These are phyloP conservation scores for Plenodomus tracheiphilus DNA, from an alignment of 2,329 filamentous ascomycete species.

Conservation along the genomic window DNA sequence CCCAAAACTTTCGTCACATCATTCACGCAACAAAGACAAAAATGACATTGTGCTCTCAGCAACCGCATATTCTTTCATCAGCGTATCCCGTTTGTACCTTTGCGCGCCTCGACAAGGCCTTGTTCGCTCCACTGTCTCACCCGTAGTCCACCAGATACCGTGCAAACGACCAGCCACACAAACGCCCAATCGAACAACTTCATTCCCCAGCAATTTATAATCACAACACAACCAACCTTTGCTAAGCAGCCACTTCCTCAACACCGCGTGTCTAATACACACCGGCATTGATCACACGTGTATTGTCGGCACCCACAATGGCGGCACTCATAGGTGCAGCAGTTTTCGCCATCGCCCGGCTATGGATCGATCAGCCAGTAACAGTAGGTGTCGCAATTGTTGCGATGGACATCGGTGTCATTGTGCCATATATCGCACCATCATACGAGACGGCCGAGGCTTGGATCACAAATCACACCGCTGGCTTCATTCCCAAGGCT, in stretches of 20 bases:
- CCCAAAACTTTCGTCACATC: no score
- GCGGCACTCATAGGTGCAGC: not conserved
- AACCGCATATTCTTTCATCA: not conserved
- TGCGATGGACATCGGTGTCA: not conserved
- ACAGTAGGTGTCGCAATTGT: not conserved
- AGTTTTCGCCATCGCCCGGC: not conserved
- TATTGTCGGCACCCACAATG: not conserved
- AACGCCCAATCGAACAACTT: no score
- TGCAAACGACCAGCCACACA: not conserved
- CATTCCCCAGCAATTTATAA: no score
- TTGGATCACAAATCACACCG: not conserved
- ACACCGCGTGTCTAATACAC: not conserved
- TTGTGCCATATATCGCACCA: not conserved
- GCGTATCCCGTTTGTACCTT: not conserved
- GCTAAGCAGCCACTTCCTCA: not conserved
- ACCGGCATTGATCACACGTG: not conserved
- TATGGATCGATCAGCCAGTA: not conserved
- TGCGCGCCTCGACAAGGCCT: not conserved
- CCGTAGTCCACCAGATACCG: not conserved
- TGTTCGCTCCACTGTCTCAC: not conserved
- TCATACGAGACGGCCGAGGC: not conserved
- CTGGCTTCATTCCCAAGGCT: not conserved
- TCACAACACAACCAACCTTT: not conserved
- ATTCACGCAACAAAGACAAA: not conserved
- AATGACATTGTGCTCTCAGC: not conserved